Evolutionary conservation across 495 filamentous ascomycete species (phyloP), one percentile per base, ranked within the genome.

Genomic region (Hypoxylon intermedium): DNA sequence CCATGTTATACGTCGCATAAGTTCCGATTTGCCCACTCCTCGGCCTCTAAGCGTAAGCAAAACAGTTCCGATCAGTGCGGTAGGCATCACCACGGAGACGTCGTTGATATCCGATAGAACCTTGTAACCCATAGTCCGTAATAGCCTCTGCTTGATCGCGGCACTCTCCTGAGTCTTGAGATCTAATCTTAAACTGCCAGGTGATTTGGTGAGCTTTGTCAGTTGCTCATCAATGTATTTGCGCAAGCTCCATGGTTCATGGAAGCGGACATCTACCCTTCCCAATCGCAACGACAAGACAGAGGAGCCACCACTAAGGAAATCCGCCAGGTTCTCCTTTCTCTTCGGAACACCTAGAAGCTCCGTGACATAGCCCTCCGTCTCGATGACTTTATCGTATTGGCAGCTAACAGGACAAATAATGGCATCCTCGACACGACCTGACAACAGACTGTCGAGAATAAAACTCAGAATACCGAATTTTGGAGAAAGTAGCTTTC

Each of bases 341-440:
- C 87, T 89, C 70, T 98, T 98, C 0, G 94, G 94, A 37, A 94
- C 87, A 18, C 94, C 94, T 3, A 98, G 80, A 3, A 98, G 85
- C 72, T 98, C 94, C 47, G 85, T 92, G 45, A 97, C 92, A 68
- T 98, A 98, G 13, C 91, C 94, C 66, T 97, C 93, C 6, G 93
- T 97, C 72, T 98, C 94, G 42, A 98, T 90, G 43, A 98, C 94
- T 65, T 97, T 98, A 80, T 98, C 94, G 70, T 98, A 98, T 67
- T 98, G 94, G 1, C 92, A 96, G 71, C 89, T 93, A 23, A 98
- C 94, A 2, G 93, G 93, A 64, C 92, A 96, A 38, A 98, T 88
- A 21, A 95, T 89, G 12, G 91, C 89, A 72, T 98, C 94, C 51
- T 93, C 79, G 2, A 96, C 90, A 1, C 91, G 82, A n/a, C 93